Evolutionary conservation across 2,329 filamentous ascomycete genomes (phyloP).

Genomic region (Cladosporium halotolerans): DNA sequence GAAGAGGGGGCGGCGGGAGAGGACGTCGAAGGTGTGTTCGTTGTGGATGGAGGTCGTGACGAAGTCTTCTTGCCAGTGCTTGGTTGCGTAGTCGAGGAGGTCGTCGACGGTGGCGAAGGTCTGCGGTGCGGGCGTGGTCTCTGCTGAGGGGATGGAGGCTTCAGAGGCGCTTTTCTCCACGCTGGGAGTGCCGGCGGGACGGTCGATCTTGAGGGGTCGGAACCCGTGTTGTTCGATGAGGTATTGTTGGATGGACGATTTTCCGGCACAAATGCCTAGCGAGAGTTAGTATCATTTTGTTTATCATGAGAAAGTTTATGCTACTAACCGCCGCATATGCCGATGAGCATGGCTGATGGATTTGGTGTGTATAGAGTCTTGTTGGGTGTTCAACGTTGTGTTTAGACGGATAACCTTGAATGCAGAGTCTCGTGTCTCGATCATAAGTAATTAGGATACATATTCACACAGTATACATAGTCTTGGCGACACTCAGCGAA

Average conservation of each 20-base stretch:
- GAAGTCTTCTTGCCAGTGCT: slow-evolving; percentile 74
- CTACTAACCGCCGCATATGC: slow-evolving; percentile 63
- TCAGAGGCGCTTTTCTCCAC: slow-evolving; percentile 40
- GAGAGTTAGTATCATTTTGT: neutral
- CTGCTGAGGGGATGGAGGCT: slow-evolving; percentile 27
- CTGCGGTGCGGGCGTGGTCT: slow-evolving; percentile 3
- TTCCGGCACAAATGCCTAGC: slow-evolving; percentile 85
- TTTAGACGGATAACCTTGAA: no score
- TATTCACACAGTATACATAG: neutral
- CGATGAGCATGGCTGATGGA: slow-evolving; percentile 58
- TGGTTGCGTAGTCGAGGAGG: slow-evolving; percentile 79
- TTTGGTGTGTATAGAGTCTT: neutral
- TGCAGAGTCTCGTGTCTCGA: no score
- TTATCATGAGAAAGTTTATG: neutral
- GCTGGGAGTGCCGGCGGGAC: slow-evolving; percentile 31
- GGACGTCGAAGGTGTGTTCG: slow-evolving; percentile 64
- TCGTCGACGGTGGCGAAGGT: slow-evolving; percentile 57
- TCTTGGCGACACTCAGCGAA: slow-evolving; percentile 1
- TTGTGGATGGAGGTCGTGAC: slow-evolving; percentile 79
- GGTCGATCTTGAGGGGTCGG: slow-evolving; percentile 59
- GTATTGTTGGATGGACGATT: slow-evolving; percentile 82
- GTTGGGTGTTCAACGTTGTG: neutral
- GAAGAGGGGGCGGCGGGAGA: slow-evolving; percentile 82
- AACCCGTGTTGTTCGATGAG: slow-evolving; percentile 81
- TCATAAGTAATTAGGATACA: no score